These are phyloP conservation scores for Rhodotorula sp. DNA, from an alignment of 1,284 basidiomycete species.

Conservation along the genomic window DNA sequence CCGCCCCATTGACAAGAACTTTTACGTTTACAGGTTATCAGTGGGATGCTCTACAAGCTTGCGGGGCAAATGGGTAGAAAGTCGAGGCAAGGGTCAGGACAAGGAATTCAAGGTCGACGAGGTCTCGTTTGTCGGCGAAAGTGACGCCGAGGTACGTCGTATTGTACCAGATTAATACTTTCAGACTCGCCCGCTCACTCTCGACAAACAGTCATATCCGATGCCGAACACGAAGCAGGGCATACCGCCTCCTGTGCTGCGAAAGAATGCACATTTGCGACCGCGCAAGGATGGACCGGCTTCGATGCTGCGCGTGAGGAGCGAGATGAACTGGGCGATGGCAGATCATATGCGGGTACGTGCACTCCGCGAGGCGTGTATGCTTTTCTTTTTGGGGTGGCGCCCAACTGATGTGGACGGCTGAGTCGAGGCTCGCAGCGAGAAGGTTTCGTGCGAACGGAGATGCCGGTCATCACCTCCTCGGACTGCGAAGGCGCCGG, in stretches of 20 bases:
- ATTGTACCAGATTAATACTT: no score
- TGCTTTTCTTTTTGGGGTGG: not conserved
- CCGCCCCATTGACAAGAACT: not conserved
- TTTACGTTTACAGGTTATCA: slow-evolving; percentile 47
- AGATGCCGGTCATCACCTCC: slow-evolving; percentile 83
- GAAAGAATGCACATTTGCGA: slow-evolving; percentile 78
- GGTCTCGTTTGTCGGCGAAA: slow-evolving; percentile 67
- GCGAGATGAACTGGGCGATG: slow-evolving; percentile 47
- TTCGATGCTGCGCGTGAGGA: slow-evolving; percentile 70
- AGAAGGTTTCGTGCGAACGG: slow-evolving; percentile 72
- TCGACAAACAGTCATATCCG: slow-evolving; percentile 25
- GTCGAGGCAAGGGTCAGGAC: slow-evolving; percentile 66
- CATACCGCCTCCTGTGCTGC: slow-evolving; percentile 63
- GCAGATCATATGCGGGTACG: slow-evolving; percentile 31
- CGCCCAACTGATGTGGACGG: not conserved
- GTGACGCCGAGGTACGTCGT: slow-evolving; percentile 79
- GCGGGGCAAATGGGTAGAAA: slow-evolving; percentile 62
- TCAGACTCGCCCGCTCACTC: no score
- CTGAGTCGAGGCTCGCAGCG: slow-evolving; percentile 52
- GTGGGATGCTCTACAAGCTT: slow-evolving; percentile 39
- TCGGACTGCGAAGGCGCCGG: slow-evolving; percentile 98
- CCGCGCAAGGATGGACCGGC: slow-evolving; percentile 69
- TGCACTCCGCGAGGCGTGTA: not conserved
- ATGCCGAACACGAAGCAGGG: slow-evolving; percentile 42
- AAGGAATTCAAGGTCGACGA: slow-evolving; percentile 69